Evolutionary conservation across 768 basidiomycete species (phyloP).

Genomic region (Grammothele lineata): DNA sequence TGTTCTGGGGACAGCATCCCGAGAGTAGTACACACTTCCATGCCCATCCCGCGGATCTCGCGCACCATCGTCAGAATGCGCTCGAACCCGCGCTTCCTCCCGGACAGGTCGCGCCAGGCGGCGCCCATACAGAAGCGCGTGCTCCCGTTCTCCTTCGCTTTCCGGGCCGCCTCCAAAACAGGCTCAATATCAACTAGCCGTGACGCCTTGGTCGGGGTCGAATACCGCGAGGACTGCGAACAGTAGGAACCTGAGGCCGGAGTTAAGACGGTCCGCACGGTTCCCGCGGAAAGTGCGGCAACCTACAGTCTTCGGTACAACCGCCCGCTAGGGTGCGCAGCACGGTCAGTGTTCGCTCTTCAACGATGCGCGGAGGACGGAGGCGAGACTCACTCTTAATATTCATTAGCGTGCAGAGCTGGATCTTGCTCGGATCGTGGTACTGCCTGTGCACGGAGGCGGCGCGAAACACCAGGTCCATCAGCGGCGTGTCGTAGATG

Average conservation of each 20-base stretch:
- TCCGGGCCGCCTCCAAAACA: constrained; percentile 87
- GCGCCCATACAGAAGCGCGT: constrained; percentile 99
- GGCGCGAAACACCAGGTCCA: constrained; percentile 86
- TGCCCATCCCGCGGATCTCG: constrained; percentile 89
- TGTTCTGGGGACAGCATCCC: constrained; percentile 96
- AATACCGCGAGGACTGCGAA: constrained; percentile 93
- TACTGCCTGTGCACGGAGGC: constrained; percentile 80
- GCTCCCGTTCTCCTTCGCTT: constrained; percentile 94
- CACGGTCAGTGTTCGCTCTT: too few relatives aligned
- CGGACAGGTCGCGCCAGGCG: constrained; percentile 93
- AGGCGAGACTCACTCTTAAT: constrained; percentile 76
- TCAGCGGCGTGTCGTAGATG: constrained; percentile 81
- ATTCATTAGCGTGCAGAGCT: constrained; percentile 97
- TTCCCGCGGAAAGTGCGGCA: background rate
- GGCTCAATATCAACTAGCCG: constrained; percentile 86
- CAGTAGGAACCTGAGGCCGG: constrained; percentile 79
- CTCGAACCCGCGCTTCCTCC: constrained; percentile 91
- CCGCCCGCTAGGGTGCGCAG: constrained; percentile 73
- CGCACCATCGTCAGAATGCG: constrained; percentile 90
- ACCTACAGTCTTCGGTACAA: constrained; percentile 90
- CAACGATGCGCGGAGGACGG: constrained; percentile 21
- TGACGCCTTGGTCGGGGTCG: constrained; percentile 85
- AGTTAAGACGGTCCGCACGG: constrained; percentile 10
- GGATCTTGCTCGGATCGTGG: constrained; percentile 87
- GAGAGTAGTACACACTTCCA: constrained; percentile 99